Conservation (phyloP, 345 rosid species). For the Acer negundo region DNA sequence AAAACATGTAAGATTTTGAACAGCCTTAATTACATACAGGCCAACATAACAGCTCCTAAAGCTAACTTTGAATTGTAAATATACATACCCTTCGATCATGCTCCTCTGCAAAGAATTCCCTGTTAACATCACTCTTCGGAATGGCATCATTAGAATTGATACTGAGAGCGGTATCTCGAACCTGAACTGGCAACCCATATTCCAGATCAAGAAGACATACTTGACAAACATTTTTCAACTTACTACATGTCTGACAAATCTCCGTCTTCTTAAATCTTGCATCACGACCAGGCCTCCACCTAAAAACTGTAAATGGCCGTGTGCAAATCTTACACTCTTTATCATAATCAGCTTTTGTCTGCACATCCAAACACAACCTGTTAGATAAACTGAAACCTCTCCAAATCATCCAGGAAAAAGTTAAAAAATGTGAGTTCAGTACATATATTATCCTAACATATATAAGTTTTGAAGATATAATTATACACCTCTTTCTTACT, state of each 20-base stretch:
- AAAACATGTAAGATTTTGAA: neutral
- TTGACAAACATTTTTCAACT: conserved; percentile 96
- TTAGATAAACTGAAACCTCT: neutral
- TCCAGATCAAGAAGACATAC: conserved; percentile 96
- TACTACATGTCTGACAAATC: conserved; percentile 93
- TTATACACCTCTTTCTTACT: neutral
- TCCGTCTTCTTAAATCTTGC: conserved; percentile 90
- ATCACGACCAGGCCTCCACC: conserved; percentile 97
- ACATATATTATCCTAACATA: neutral
- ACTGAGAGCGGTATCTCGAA: conserved; percentile 82
- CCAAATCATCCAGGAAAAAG: neutral
- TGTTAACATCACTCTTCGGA: conserved; percentile 90
- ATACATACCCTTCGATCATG: conserved; percentile 78
- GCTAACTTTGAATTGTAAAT: neutral
- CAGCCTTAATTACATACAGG: neutral
- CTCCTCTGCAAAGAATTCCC: conserved; percentile 95
- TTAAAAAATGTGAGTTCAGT: neutral
- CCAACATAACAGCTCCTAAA: neutral
- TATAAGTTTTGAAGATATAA: neutral
- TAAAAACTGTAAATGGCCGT: conserved; percentile 86
- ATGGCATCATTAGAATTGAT: conserved; percentile 80
- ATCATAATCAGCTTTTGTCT: conserved; percentile 85
- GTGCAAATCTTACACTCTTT: conserved; percentile 99
- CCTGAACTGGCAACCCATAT: conserved; percentile 95
- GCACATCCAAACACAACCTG: conserved; percentile 27